Evolutionary conservation across 2,329 filamentous ascomycete species (phyloP), one percentile per base, ranked within the genome.

Genomic region (Aureobasidium sp.): DNA sequence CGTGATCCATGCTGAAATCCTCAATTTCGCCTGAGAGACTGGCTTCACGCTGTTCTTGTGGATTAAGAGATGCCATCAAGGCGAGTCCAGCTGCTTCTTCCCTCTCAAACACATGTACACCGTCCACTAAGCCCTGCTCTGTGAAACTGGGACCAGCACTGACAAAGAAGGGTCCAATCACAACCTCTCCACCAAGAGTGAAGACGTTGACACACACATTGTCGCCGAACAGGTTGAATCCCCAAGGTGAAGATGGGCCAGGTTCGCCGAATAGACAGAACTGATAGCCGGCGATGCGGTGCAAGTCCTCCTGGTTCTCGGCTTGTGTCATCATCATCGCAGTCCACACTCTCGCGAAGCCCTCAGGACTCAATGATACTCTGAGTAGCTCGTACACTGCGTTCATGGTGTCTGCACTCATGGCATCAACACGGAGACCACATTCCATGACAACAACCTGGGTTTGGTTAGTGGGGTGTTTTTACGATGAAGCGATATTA

Each of bases 211-310:
- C 78, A 66, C 87, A 90, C 1, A 92, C 78, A 66, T 92, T 89
- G 71, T 92, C 89, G 6, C 89, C 89, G 74, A 90, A 92, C 67
- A 90, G 84, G 0, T 84, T 83, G 72, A 83, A 88, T 0, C 88
- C 88, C 88, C 88, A 91, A 0, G 87, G 85, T 1, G 73, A 67
- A 0, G 76, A 75, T 0, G 73, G 69, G 0, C 83, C 84, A 0
- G 86, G 86, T 9, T 73, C 73, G 10, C 87, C 87, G 68, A 90
- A 90, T 2, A 90, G 74, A 44, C 83, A 83, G 64, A 90, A 87
- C 73, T 90, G 90, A 78, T 91, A 91, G 8, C 45, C 57, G 34
- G 57, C 36, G 29, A 59, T 36, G 16, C 57, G 57, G 45, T 59
- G 57, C 57, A 59, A 42, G 36, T 59, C 34, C 25, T 59, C 57